Percentiles rank a stretch among this genome's conserved stretches.
Evolutionary conservation across 257 asterid species (phyloP).

Genomic region (Thymus quinquecostatus): DNA sequence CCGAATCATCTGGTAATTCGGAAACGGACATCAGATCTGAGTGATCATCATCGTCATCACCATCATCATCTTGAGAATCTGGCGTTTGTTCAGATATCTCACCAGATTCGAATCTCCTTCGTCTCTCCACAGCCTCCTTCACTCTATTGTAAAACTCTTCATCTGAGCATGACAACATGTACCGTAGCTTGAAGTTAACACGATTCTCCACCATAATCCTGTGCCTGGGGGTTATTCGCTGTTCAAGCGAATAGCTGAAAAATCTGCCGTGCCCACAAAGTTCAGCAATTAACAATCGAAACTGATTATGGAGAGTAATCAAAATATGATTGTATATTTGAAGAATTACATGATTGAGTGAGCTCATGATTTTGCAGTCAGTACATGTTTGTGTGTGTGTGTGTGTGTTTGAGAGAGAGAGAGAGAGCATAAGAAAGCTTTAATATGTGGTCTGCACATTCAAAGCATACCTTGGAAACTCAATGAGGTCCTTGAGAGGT

Average conservation of each 20-base stretch:
- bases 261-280: constrained; percentile 49
- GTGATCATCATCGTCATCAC: not conserved
- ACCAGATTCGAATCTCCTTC: constrained; percentile 74
- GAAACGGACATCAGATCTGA: constrained; percentile 3
- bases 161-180: constrained; percentile 73
- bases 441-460: not conserved
- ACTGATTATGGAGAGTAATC: no score
- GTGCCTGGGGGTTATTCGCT: constrained; percentile 78
- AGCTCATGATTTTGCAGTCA: not conserved
- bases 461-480: constrained; percentile 86
- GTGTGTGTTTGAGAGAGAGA: no score
- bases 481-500: constrained; percentile 76
- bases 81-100: constrained; percentile 27
- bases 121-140: constrained; percentile 60
- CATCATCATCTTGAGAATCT: constrained; percentile 16
- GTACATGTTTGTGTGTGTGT: not conserved
- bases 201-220: constrained; percentile 70
- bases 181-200: constrained; percentile 75
- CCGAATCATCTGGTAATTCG: constrained; percentile 23
- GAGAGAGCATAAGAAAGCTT: not conserved
- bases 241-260: constrained; percentile 95
- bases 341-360: not conserved
- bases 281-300: not conserved
- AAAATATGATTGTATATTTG: not conserved
- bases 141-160: constrained; percentile 70